Evolutionary conservation across 257 asterid species (phyloP).

Genomic region (Fraxinus excelsior): DNA sequence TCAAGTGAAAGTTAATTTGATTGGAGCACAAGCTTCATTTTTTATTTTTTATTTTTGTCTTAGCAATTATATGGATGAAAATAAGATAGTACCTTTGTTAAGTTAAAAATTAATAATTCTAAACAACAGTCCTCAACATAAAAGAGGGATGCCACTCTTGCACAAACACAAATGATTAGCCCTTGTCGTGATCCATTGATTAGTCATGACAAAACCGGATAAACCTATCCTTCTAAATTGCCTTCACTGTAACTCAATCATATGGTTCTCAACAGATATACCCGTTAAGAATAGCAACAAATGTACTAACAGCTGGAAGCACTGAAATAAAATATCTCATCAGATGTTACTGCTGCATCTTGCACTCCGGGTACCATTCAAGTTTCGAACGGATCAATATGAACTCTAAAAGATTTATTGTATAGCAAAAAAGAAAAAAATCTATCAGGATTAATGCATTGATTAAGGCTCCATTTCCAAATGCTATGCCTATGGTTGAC

Average conservation of each 20-base stretch:
- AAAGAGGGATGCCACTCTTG: neutral
- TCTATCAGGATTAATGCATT: neutral
- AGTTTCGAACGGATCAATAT: neutral
- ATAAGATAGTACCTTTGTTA: neutral
- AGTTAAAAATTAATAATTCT: neutral
- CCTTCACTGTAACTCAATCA: neutral
- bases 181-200: neutral
- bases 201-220: neutral
- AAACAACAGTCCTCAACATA: neutral
- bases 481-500: neutral
- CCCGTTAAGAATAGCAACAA: neutral
- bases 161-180: neutral
- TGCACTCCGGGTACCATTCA: neutral
- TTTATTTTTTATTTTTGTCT: too few species aligned
- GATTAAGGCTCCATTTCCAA: neutral
- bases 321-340: neutral
- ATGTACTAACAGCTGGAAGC: neutral
- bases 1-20: neutral
- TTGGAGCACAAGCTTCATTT: neutral
- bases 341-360: neutral
- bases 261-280: neutral
- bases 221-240: neutral
- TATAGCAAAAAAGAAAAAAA: neutral
- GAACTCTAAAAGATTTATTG: neutral
- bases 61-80: neutral